These are phyloP conservation scores for Geotrichum candidum DNA, from an alignment of 1,139 yeast species.

Conservation along the genomic window DNA sequence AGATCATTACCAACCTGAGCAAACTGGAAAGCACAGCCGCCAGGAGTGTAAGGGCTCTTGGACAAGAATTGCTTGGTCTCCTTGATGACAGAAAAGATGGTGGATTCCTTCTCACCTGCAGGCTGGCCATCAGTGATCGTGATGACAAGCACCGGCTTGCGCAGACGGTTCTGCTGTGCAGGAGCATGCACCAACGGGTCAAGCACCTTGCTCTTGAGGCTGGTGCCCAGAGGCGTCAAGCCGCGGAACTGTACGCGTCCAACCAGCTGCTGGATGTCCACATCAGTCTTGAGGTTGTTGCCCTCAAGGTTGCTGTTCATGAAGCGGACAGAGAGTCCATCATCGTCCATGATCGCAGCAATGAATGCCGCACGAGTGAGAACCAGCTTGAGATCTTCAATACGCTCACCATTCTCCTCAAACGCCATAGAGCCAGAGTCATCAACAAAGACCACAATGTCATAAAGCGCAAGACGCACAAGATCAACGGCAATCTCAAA, in stretches of 20 bases:
- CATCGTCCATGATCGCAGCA: constrained; percentile 30
- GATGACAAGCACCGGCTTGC: constrained; percentile 31
- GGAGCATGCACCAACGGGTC: constrained; percentile 31
- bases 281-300: constrained; percentile 27
- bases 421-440: constrained; percentile 36
- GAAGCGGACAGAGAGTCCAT: constrained; percentile 33
- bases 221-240: constrained; percentile 32
- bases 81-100: constrained; percentile 26
- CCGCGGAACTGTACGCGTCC: constrained; percentile 29
- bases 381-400: constrained; percentile 32
- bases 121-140: constrained; percentile 34
- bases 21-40: constrained; percentile 33
- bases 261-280: constrained; percentile 27
- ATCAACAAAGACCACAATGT: constrained; percentile 31
- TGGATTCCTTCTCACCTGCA: constrained; percentile 29
- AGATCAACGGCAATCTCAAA: constrained; percentile 31
- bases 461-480: constrained; percentile 31
- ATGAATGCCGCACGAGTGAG: constrained; percentile 30
- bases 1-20: constrained; percentile 34
- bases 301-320: constrained; percentile 29
- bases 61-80: constrained; percentile 26
- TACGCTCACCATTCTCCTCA: constrained; percentile 35
- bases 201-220: constrained; percentile 28
- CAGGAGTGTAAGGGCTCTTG: constrained; percentile 28
- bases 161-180: constrained; percentile 25